Conservation (phyloP, 2,329 filamentous ascomycete species). For the Pseudogymnoascus verrucosus region DNA sequence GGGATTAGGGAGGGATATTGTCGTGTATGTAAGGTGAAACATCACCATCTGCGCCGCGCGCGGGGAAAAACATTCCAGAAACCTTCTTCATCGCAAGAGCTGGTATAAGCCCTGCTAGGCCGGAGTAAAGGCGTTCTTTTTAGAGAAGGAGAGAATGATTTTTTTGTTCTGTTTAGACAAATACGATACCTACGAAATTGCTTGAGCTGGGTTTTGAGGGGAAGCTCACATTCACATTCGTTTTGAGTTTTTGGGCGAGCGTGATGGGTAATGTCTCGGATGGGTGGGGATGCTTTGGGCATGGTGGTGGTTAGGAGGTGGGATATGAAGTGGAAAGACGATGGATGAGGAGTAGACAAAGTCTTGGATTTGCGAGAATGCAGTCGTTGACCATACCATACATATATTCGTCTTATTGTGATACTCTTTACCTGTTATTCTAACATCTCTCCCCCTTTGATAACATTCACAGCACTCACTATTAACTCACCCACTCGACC, state of each 20-base stretch:
- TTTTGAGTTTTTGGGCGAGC: background rate
- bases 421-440: background rate
- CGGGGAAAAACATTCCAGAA: background rate
- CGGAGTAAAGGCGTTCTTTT: background rate
- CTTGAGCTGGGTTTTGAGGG: background rate
- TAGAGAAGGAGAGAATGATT: background rate
- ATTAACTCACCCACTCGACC: too few relatives aligned
- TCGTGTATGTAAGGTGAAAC: too few relatives aligned
- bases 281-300: background rate
- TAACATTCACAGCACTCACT: too few relatives aligned
- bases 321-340: background rate
- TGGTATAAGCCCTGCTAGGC: background rate
- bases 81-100: background rate
- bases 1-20: background rate
- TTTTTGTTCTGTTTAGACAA: background rate
- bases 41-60: background rate
- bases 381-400: background rate
- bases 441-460: too few relatives aligned
- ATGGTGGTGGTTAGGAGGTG: background rate
- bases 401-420: background rate
- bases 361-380: conserved; percentile 4
- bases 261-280: background rate
- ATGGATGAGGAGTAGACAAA: background rate
- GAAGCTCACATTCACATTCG: background rate
- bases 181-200: conserved; percentile 4